Evolutionary conservation across 345 rosid species (phyloP).

Genomic region (Eucalyptus melliodora): DNA sequence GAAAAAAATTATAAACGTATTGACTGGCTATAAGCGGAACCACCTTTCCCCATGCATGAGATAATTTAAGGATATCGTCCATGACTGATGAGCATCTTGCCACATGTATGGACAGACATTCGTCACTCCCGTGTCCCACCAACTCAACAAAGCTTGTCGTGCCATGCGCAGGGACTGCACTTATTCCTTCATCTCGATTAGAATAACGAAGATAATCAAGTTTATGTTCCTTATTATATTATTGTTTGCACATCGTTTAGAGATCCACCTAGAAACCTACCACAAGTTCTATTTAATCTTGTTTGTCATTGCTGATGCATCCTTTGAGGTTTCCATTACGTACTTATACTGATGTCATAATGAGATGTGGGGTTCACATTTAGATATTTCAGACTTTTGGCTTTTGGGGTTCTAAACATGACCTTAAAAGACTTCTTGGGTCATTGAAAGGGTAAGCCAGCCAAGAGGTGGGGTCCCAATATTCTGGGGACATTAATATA

Average conservation of each 20-base stretch:
- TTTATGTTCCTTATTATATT: neutral
- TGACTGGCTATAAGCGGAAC: neutral
- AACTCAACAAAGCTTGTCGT: neutral
- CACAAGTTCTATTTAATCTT: neutral
- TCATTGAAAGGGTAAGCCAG: too few species aligned
- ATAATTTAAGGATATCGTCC: neutral
- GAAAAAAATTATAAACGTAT: neutral
- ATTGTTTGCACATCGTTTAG: neutral
- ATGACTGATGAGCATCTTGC: neutral
- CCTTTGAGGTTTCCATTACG: neutral
- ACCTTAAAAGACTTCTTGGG: too few species aligned
- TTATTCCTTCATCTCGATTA: neutral
- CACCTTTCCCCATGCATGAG: neutral
- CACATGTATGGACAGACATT: neutral
- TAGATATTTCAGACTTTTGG: neutral
- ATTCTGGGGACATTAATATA: too few species aligned
- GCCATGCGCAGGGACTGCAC: neutral
- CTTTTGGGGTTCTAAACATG: too few species aligned
- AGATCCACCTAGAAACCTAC: neutral
- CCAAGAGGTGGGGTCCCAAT: too few species aligned
- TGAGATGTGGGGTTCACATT: neutral
- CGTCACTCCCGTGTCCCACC: neutral
- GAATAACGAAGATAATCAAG: neutral
- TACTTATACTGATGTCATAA: neutral
- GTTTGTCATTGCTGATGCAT: neutral